Evolutionary conservation across 768 basidiomycete species (phyloP), one percentile per base, ranked within the genome.

Genomic region (Macrocybe gigantea): DNA sequence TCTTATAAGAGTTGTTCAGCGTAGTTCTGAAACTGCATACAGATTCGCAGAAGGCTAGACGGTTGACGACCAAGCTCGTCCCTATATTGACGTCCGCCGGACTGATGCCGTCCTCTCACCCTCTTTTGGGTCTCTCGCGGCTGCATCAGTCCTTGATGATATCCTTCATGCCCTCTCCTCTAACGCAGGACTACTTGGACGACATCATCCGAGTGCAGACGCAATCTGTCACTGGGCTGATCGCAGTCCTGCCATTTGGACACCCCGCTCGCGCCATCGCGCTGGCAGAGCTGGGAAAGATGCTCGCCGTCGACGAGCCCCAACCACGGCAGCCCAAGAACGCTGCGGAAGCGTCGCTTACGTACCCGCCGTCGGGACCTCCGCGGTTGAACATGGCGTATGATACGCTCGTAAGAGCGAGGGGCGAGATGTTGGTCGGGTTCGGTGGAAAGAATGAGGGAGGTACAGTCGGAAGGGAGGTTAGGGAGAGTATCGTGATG

Each of bases 191-290:
- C 14, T 55, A 64, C 0, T 66, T 91, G n/a, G 83, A 89, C 53
- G 77, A 82, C 30, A 69, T 75, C 1, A 75, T 90, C 50, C 72
- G 79, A 22, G 72, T 72, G 4, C 77, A 83, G 0, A 74, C 76
- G 11, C 74, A 75, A 38, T 69, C 77, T 7, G 68, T 68, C 14
- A 65, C 73, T 0, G 92, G 83, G 1, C 57, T 91, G 5, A 60
- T 65, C 4, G 62, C 59, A 9, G 59, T 88, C 2, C 73, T 91
- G 12, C 63, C 69, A 0, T 61, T 69, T 7, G 87, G 86, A 1
- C 93, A 95, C 60, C 92, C 93, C 0, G 75, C 86, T 1, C 75
- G 88, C 1, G 89, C 79, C 0, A 68, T 94, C 15, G 81, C 86
- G 4, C 67, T 85, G 6, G 82, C 84, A 2, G 92, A 94, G 61